Evolutionary conservation across 352 stramenopile genomes (phyloP).

Genomic region (Phytophthora palmivora): DNA sequence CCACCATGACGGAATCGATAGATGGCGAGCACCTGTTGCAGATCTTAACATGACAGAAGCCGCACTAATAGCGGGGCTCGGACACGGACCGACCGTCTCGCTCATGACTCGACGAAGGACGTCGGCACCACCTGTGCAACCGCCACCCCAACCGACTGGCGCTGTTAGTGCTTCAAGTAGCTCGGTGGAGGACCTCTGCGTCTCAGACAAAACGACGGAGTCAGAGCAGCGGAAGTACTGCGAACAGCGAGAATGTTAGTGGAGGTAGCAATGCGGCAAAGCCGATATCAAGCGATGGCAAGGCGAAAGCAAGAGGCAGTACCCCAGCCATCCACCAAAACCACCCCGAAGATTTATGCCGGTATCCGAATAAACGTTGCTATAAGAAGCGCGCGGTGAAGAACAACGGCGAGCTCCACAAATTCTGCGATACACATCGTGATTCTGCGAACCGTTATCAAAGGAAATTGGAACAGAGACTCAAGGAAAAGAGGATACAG

Average conservation of each 20-base stretch:
- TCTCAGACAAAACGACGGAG: constrained; percentile 25
- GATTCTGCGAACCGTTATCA: constrained; percentile 70
- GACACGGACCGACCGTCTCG: constrained; percentile 16
- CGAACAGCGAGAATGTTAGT: constrained; percentile 35
- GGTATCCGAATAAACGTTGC: constrained; percentile 77
- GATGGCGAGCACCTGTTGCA: constrained; percentile 25
- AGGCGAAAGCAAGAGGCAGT: constrained; percentile 16
- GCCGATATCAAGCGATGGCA: constrained; percentile 1
- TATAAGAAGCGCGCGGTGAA: constrained; percentile 65
- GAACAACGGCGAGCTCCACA: constrained; percentile 71
- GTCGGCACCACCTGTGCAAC: constrained; percentile 17
- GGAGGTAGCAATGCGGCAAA: constrained; percentile 18
- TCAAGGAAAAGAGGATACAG: constrained; percentile 44
- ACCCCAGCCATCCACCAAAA: constrained; percentile 21
- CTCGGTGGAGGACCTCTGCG: background rate
- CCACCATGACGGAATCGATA: constrained; percentile 18
- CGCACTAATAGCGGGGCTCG: constrained; percentile 19
- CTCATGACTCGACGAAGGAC: constrained; percentile 35
- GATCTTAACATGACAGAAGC: constrained; percentile 43
- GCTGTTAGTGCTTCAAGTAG: constrained; percentile 14
- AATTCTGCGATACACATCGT: constrained; percentile 70
- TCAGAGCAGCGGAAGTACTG: constrained; percentile 23
- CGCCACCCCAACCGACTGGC: constrained; percentile 6
- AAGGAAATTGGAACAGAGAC: constrained; percentile 57
- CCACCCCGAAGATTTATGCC: constrained; percentile 46